These are phyloP conservation scores for Leishmania mexicana DNA, from an alignment of 208 protist genomes.

Conservation along the genomic window DNA sequence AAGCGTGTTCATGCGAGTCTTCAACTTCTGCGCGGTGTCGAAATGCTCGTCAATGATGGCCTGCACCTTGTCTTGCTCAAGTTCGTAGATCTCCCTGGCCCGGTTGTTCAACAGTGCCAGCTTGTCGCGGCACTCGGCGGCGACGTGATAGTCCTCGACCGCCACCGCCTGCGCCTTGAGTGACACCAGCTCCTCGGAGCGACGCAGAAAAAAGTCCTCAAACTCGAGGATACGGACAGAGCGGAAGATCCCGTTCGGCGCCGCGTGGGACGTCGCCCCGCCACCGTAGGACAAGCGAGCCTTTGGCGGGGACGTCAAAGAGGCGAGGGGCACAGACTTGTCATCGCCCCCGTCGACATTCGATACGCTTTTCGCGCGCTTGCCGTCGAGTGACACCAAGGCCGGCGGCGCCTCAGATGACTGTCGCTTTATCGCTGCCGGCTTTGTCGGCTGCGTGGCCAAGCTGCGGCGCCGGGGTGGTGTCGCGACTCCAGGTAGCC, in stretches of 20 bases:
- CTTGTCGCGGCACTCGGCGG: slow-evolving; percentile 67
- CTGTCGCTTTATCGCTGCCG: neutral
- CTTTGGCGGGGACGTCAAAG: neutral
- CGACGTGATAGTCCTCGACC: slow-evolving; percentile 73
- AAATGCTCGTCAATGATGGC: slow-evolving; percentile 92
- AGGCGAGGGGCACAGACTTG: neutral
- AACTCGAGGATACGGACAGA: slow-evolving; percentile 85
- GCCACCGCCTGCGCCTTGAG: slow-evolving; percentile 81
- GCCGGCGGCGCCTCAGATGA: neutral
- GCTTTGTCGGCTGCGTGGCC: neutral
- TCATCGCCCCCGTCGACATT: neutral
- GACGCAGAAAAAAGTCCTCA: slow-evolving; percentile 86
- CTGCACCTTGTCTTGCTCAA: slow-evolving; percentile 89
- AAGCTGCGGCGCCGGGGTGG: slow-evolving; percentile 1
- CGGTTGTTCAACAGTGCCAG: slow-evolving; percentile 65
- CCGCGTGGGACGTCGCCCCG: neutral
- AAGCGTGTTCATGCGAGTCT: slow-evolving; percentile 73
- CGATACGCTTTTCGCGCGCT: neutral
- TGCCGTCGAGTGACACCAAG: neutral
- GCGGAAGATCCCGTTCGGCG: slow-evolving; percentile 45
- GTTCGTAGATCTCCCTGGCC: slow-evolving; percentile 74
- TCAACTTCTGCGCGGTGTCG: slow-evolving; percentile 71
- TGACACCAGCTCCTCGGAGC: slow-evolving; percentile 75
- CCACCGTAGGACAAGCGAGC: neutral
- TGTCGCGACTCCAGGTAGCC: neutral